A percentile compares a stretch with the other conserved stretches of the same genome.
Conservation (phyloP, 2,329 filamentous ascomycete genomes). For the Aureobasidium mangrovei region DNA sequence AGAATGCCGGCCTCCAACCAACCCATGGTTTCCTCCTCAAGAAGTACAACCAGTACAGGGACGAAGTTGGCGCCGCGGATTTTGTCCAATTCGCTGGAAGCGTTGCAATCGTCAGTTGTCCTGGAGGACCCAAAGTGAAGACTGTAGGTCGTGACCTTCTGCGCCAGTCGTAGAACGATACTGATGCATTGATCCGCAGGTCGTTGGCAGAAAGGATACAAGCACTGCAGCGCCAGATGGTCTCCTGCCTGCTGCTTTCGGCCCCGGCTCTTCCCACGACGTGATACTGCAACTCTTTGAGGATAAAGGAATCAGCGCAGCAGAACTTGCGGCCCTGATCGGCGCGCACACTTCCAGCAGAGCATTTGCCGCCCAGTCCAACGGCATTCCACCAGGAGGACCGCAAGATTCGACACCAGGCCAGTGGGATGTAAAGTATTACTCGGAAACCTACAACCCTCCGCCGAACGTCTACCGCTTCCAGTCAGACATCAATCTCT, state of each 20-base stretch:
- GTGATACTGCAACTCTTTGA: slow-evolving; percentile 40
- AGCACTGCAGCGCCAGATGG: slow-evolving; percentile 27
- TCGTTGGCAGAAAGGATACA: slow-evolving; percentile 32
- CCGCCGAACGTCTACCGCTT: slow-evolving; percentile 24
- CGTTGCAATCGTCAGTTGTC: slow-evolving; percentile 41
- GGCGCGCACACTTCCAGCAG: slow-evolving; percentile 45
- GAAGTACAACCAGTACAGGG: slow-evolving; percentile 24
- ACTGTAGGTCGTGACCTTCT: slow-evolving; percentile 11
- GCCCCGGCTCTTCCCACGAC: slow-evolving; percentile 29
- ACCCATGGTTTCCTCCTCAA: slow-evolving; percentile 34
- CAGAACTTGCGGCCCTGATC: slow-evolving; percentile 45
- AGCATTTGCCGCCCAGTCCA: slow-evolving; percentile 31
- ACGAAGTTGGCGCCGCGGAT: slow-evolving; percentile 44
- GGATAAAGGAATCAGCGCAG: slow-evolving; percentile 42
- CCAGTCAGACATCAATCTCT: slow-evolving; percentile 24
- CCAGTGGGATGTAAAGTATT: slow-evolving; percentile 45
- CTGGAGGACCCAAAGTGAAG: slow-evolving; percentile 43
- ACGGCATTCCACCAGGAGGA: slow-evolving; percentile 34
- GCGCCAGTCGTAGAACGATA: no score
- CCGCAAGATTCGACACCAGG: slow-evolving; percentile 42
- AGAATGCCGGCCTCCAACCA: slow-evolving; percentile 25
- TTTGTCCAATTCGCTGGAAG: slow-evolving; percentile 40
- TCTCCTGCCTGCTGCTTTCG: slow-evolving; percentile 29
- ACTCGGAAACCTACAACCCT: slow-evolving; percentile 28
- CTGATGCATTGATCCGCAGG: slow-evolving; percentile 30